Percentiles rank a stretch among this genome's conserved stretches.
These are phyloP conservation scores for Nepenthes alata DNA, from an alignment of 179 eudicot genomes.

Conservation along the genomic window DNA sequence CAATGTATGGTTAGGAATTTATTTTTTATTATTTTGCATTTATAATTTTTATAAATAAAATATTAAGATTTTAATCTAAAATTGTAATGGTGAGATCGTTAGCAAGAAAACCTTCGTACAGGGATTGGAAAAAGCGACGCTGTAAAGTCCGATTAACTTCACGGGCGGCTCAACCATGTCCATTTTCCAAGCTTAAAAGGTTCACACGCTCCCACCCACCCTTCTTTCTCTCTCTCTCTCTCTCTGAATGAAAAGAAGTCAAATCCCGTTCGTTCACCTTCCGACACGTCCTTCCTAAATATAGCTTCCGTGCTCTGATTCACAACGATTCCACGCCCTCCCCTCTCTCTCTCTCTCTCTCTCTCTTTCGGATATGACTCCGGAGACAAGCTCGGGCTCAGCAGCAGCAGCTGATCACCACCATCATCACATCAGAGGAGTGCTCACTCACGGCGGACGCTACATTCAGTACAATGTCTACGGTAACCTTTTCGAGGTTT, in stretches of 20 bases:
- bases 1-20: too few species aligned
- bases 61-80: too few species aligned
- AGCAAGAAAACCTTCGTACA: too few species aligned
- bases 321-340: not conserved
- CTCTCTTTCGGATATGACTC: not conserved
- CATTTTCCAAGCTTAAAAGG: not conserved
- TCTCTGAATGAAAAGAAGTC: not conserved
- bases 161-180: not conserved
- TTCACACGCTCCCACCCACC: not conserved
- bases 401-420: not conserved
- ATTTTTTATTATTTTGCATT: too few species aligned
- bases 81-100: too few species aligned
- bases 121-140: not conserved
- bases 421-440: slow-evolving; percentile 18
- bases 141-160: not conserved
- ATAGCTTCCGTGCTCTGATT: not conserved
- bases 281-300: slow-evolving; percentile 1
- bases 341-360: not conserved
- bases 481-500: slow-evolving; percentile 64
- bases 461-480: slow-evolving; percentile 49
- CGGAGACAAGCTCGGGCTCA: slow-evolving; percentile 9
- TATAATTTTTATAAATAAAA: too few species aligned
- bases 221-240: not conserved
- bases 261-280: not conserved
- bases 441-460: slow-evolving; percentile 44